Evolutionary conservation across 2,329 filamentous ascomycete genomes (phyloP).

Genomic region (Talaromyces sp.): DNA sequence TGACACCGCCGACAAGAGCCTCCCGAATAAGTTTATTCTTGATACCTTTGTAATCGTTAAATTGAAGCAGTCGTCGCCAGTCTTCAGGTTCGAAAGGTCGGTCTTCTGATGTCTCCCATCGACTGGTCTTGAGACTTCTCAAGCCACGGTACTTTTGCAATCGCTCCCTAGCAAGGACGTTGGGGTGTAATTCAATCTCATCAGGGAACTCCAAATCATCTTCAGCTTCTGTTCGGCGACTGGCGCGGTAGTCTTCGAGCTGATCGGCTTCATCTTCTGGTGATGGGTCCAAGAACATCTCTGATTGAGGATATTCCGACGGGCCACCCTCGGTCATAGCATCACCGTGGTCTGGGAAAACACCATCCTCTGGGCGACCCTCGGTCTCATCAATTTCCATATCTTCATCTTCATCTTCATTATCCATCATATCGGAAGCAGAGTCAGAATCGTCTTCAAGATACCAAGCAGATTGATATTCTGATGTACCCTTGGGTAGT

Average conservation of each 20-base stretch:
- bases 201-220: conserved; percentile 96
- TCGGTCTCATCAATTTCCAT: conserved; percentile 50
- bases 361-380: conserved; percentile 74
- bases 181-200: conserved; percentile 88
- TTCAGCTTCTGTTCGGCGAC: conserved; percentile 73
- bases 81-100: conserved; percentile 81
- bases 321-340: conserved; percentile 70
- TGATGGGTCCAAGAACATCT: conserved; percentile 77
- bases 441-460: conserved; percentile 76
- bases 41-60: conserved; percentile 85
- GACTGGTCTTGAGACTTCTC: conserved; percentile 82
- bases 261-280: conserved; percentile 81
- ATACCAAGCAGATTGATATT: conserved; percentile 94
- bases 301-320: conserved; percentile 89
- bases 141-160: conserved; percentile 82
- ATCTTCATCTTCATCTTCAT: conserved; percentile 58
- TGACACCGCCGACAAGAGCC: conserved; percentile 81
- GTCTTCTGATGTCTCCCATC: conserved; percentile 88
- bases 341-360: conserved; percentile 54
- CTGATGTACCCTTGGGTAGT: conserved; percentile 84
- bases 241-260: conserved; percentile 74
- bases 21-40: conserved; percentile 74
- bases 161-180: conserved; percentile 79
- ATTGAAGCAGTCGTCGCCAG: conserved; percentile 78
- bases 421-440: conserved; percentile 79